These are phyloP conservation scores for Suillus occidentalis DNA, from an alignment of 768 basidiomycete genomes.

Conservation along the genomic window DNA sequence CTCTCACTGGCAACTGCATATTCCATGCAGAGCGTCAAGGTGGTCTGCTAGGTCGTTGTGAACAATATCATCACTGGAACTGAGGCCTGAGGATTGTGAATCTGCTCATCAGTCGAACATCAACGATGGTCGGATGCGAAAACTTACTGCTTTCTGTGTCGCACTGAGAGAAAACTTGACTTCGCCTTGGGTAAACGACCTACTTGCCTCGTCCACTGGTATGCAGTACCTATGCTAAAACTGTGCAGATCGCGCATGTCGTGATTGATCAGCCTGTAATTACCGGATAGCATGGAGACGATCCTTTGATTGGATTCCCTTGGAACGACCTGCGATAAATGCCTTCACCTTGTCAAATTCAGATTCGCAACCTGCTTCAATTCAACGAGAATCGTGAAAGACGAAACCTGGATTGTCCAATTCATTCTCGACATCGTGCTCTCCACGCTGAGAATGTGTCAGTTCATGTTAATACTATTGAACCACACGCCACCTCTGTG, in stretches of 20 bases:
- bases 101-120: neutral
- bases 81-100: slow-evolving; percentile 9
- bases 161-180: slow-evolving; percentile 15
- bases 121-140: neutral
- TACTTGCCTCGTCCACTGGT: slow-evolving; percentile 22
- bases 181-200: slow-evolving; percentile 32
- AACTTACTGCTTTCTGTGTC: slow-evolving; percentile 11
- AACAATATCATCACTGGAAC: slow-evolving; percentile 41
- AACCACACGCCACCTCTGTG: no score
- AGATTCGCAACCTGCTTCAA: neutral
- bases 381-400: no score
- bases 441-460: no score
- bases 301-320: slow-evolving; percentile 15
- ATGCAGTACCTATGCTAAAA: slow-evolving; percentile 39
- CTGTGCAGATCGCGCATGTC: neutral
- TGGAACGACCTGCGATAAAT: slow-evolving; percentile 12
- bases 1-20: slow-evolving; percentile 4
- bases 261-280: neutral
- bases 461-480: no score
- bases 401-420: no score
- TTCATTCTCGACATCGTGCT: no score
- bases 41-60: slow-evolving; percentile 34
- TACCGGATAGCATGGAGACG: slow-evolving; percentile 43
- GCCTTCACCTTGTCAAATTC: slow-evolving; percentile 20
- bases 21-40: slow-evolving; percentile 15